Conservation (phyloP, 768 basidiomycete species). For the Pleurotus salmoneostramineus region DNA sequence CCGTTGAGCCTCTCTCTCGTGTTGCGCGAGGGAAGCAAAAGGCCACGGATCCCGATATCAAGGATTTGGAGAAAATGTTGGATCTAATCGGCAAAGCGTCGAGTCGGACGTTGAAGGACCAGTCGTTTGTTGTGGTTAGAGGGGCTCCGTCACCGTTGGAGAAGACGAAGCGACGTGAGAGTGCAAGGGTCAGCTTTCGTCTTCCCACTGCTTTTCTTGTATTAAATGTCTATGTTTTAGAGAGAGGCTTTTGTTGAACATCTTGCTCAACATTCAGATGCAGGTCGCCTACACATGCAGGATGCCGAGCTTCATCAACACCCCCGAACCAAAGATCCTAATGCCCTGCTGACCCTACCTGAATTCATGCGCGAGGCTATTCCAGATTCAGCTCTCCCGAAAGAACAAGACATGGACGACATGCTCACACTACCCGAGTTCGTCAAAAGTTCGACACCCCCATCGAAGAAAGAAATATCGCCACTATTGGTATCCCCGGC, state of each 20-base stretch:
- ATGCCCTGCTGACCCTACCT: conserved; percentile 51
- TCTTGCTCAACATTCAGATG: conserved; percentile 64
- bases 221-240: conserved; percentile 28
- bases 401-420: conserved; percentile 36
- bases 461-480: conserved; percentile 17
- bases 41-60: conserved; percentile 32
- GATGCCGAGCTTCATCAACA: conserved; percentile 57
- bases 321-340: conserved; percentile 38
- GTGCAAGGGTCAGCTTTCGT: conserved; percentile 50
- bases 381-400: conserved; percentile 22
- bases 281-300: conserved; percentile 74
- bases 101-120: conserved; percentile 60
- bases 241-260: conserved; percentile 75
- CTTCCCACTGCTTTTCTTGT: neutral
- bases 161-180: conserved; percentile 52
- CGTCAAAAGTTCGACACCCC: conserved; percentile 42
- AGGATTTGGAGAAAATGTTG: conserved; percentile 69
- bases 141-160: conserved; percentile 53
- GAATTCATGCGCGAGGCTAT: conserved; percentile 61
- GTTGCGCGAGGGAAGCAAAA: conserved; percentile 36
- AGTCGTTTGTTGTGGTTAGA: conserved; percentile 65
- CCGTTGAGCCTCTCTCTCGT: conserved; percentile 6
- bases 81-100: conserved; percentile 71
- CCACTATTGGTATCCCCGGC: conserved; percentile 10
- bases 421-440: conserved; percentile 59